Base-by-base conservation (phyloP, 192 early-diverging fungal genomes). In the Phycomyces blakesleeanus region DNA sequence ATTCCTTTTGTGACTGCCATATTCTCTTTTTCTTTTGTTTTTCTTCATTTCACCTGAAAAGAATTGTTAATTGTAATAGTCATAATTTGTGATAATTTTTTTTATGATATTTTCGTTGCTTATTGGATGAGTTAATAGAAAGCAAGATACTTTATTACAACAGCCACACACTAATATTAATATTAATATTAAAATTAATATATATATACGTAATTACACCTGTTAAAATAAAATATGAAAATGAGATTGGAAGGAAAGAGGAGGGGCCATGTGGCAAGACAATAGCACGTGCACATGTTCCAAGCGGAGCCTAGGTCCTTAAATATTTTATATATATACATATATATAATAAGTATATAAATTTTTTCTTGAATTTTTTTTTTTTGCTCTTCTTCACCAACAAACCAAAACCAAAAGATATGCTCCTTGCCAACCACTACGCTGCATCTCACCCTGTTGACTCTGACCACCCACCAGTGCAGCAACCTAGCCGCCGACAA, bases 391-490 rank as follows among this genome's bases (percentile, higher is more conserved):
- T 47, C 44, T n/a, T 47, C 44, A 47, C 11, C 3, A 18, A 6
- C 40, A 41, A 10, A 41, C 40, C 40, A 41, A 41, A 41, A 41
- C 8, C 40, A 18, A 47, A 18, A 47, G 11, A 47, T 11, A 47
- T 47, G 44, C 44, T 47, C 11, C 44, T 47, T 47, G 44, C 44
- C 44, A 47, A 47, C 44, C 44, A 47, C 44, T 47, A 47, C 44
- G 18, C 12, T 11, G 14, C 8, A 6, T n/a, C 44, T 18, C 18
- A 47, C 18, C 44, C 44, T 18, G 18, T 18, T 11, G 44, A 47
- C 44, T 3, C 44, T 47, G 44, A 47, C 12, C 44, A n/a, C 3
- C 18, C 44, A n/a, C 15, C 44, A 47, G 4, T 3, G 11, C 12
- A 18, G 12, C 14, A 6, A 41, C 44, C 44, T 3, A n/a, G 15